These are phyloP conservation scores for Eucalyptus shirleyi DNA, from an alignment of 345 rosid species.

Conservation along the genomic window DNA sequence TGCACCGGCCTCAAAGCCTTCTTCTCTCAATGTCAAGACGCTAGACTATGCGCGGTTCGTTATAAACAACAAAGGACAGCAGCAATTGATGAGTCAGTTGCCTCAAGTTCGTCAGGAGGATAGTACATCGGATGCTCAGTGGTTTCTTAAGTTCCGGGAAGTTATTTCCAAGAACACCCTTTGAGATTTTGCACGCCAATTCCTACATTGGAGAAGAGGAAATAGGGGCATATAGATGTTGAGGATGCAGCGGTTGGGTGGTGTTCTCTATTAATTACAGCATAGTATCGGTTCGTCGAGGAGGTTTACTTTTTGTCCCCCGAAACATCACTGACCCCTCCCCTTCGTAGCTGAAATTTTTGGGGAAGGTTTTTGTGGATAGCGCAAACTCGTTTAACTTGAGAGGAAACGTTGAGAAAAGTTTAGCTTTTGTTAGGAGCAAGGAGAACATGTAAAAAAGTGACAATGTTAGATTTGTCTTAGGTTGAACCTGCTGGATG, in stretches of 20 bases:
- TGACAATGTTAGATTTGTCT: background rate
- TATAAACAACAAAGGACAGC: conserved; percentile 23
- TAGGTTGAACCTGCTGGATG: background rate
- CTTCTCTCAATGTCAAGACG: conserved; percentile 12
- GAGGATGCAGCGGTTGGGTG: background rate
- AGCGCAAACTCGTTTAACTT: background rate
- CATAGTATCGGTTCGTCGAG: background rate
- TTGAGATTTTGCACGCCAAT: background rate
- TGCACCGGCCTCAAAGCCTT: conserved; percentile 21
- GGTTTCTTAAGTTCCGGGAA: conserved; percentile 64
- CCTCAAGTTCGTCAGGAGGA: conserved; percentile 10
- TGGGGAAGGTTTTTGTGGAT: background rate
- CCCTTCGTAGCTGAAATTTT: background rate
- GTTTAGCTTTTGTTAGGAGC: background rate
- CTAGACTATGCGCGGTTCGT: conserved; percentile 33
- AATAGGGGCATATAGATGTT: background rate
- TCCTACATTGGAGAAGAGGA: background rate
- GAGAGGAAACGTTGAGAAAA: background rate
- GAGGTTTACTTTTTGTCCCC: background rate
- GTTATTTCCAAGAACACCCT: conserved; percentile 59
- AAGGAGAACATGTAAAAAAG: background rate
- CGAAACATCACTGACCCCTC: background rate
- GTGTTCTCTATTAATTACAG: background rate
- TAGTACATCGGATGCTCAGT: conserved; percentile 48
- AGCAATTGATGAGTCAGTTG: conserved; percentile 1